A percentile compares a stretch with the other conserved stretches of the same genome.
These are phyloP conservation scores for Russula earlei DNA, from an alignment of 768 basidiomycete genomes.

Conservation along the genomic window DNA sequence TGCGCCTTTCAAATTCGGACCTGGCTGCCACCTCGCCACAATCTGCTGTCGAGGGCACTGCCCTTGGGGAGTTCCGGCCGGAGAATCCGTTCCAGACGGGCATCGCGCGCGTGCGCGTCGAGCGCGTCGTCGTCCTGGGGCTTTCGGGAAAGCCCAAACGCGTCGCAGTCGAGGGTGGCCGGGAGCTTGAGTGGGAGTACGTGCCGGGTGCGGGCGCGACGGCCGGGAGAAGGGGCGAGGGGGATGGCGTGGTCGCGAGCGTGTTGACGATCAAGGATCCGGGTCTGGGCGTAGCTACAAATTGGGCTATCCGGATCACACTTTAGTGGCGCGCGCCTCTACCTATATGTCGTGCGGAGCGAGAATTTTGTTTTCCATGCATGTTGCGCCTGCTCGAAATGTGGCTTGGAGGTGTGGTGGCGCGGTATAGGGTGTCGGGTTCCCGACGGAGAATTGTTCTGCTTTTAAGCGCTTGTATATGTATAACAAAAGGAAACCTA, in stretches of 20 bases:
- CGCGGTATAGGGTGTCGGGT: neutral
- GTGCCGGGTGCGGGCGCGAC: constrained; percentile 45
- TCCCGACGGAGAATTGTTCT: neutral
- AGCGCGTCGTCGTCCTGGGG: constrained; percentile 75
- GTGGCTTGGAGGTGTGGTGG: constrained; percentile 1
- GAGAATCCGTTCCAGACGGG: constrained; percentile 60
- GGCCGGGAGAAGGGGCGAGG: constrained; percentile 35
- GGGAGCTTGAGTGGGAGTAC: constrained; percentile 61
- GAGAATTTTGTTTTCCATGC: neutral
- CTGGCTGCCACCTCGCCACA: constrained; percentile 36
- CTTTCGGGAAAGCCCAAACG: constrained; percentile 49
- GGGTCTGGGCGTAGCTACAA: constrained; percentile 41
- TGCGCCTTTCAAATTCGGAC: constrained; percentile 44
- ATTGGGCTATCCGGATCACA: constrained; percentile 50
- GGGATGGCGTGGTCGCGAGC: constrained; percentile 59
- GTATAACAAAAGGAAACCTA: constrained; percentile 3
- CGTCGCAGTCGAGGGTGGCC: constrained; percentile 43
- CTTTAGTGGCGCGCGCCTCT: constrained; percentile 15
- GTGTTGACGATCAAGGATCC: constrained; percentile 73
- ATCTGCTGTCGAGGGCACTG: constrained; percentile 44
- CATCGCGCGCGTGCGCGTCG: constrained; percentile 65
- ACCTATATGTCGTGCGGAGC: neutral
- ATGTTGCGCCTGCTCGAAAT: neutral
- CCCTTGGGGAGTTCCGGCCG: constrained; percentile 40
- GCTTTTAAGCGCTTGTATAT: neutral